Evolutionary conservation across 306 rosid genomes (phyloP).

Genomic region (Elaeagnus macrophylla): DNA sequence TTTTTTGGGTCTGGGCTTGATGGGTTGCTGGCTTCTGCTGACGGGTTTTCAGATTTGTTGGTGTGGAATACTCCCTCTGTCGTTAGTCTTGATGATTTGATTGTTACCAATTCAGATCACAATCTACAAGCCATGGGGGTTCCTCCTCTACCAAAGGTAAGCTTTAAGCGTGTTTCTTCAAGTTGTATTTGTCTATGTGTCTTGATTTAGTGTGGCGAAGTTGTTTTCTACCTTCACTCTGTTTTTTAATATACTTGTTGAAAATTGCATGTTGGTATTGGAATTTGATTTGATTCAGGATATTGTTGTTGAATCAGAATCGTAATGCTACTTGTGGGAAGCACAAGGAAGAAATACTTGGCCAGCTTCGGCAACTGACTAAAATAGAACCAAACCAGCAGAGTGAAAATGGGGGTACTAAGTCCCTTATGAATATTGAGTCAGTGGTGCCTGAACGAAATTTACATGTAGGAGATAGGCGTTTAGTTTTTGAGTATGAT

Average conservation of each 20-base stretch:
- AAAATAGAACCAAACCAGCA: constrained; percentile 43
- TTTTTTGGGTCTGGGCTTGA: constrained; percentile 21
- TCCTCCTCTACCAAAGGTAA: constrained; percentile 78
- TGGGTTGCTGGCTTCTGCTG: constrained; percentile 15
- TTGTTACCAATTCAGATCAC: constrained; percentile 43
- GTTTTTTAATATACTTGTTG: not conserved
- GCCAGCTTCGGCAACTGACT: constrained; percentile 61
- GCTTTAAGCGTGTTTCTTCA: not conserved
- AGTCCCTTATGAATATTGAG: constrained; percentile 11
- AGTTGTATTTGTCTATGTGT: not conserved
- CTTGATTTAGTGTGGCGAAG: not conserved
- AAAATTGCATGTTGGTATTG: constrained; percentile 16
- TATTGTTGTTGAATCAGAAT: constrained; percentile 58
- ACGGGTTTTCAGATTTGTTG: constrained; percentile 36
- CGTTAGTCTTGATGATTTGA: constrained; percentile 61
- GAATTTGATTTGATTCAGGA: constrained; percentile 31
- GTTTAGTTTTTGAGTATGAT: constrained; percentile 25
- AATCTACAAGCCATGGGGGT: constrained; percentile 61
- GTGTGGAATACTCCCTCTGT: constrained; percentile 67
- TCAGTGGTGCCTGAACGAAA: constrained; percentile 23
- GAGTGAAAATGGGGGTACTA: constrained; percentile 13
- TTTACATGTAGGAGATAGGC: constrained; percentile 20
- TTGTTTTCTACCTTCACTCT: too few relatives aligned
- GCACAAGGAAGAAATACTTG: constrained; percentile 62
- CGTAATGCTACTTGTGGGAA: constrained; percentile 74